Conservation (phyloP, 169 alveolate genomes). For the Babesia caballi region DNA sequence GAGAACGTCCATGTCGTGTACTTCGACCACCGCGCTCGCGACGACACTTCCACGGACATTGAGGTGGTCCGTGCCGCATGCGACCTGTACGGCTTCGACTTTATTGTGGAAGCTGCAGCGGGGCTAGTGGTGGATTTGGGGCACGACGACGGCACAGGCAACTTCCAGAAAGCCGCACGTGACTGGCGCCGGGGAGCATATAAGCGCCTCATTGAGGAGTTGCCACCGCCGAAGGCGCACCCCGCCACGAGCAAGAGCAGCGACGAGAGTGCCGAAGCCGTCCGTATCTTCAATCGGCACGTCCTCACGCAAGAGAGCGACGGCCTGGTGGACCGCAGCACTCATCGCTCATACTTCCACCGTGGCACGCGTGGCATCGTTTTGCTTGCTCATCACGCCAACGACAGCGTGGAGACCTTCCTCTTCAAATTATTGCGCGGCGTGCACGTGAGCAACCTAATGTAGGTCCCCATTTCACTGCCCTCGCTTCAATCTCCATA, state of each 20-base stretch:
- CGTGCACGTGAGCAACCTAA: slow-evolving; percentile 36
- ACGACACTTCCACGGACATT: slow-evolving; percentile 40
- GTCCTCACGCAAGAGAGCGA: neutral
- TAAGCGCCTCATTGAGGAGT: neutral
- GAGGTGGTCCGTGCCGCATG: slow-evolving; percentile 38
- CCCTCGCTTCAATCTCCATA: neutral
- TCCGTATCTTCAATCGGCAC: neutral
- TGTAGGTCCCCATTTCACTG: neutral
- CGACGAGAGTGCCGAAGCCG: neutral
- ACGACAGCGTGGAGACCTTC: slow-evolving; percentile 57
- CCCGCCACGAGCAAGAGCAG: neutral
- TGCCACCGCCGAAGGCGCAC: neutral
- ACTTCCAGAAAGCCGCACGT: slow-evolving; percentile 8
- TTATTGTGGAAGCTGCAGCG: slow-evolving; percentile 17
- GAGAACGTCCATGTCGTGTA: slow-evolving; percentile 51
- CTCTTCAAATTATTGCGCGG: slow-evolving; percentile 54
- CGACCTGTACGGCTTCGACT: slow-evolving; percentile 25
- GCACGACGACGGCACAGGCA: neutral
- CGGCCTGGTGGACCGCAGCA: neutral
- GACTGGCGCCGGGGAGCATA: slow-evolving; percentile 12
- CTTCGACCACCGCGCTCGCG: slow-evolving; percentile 44
- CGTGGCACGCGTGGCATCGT: slow-evolving; percentile 17
- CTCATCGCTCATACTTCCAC: neutral
- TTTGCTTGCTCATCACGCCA: slow-evolving; percentile 41
- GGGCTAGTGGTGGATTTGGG: neutral